Evolutionary conservation across 805 yeast species (phyloP).

Genomic region (Metschnikowia peoriensis): DNA sequence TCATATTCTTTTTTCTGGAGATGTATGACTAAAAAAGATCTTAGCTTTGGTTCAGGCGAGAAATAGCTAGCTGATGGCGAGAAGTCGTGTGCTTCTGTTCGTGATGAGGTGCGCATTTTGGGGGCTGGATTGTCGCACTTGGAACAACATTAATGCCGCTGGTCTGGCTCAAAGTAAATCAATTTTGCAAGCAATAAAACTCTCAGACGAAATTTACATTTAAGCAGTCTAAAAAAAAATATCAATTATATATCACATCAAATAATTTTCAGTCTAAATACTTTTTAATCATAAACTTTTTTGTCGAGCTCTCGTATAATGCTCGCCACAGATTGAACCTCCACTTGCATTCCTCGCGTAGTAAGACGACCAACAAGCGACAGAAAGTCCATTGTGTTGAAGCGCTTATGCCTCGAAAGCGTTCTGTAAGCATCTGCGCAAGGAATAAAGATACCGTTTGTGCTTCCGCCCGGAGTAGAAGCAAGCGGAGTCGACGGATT

Average conservation of each 20-base stretch:
- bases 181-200: too few relatives aligned
- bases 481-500: conserved; percentile 21
- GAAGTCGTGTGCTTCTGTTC: neutral
- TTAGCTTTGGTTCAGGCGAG: neutral
- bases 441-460: conserved; percentile 64
- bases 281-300: conserved; percentile 46
- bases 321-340: conserved; percentile 85
- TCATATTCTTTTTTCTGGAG: neutral
- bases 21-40: neutral
- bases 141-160: neutral
- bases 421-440: conserved; percentile 90
- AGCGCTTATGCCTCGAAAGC: conserved; percentile 75
- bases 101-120: conserved; percentile 6
- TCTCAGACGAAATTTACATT: too few relatives aligned
- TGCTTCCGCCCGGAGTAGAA: conserved; percentile 19
- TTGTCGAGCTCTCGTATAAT: conserved; percentile 80
- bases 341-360: conserved; percentile 86
- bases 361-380: conserved; percentile 71
- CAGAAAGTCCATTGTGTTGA: conserved; percentile 69
- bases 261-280: neutral
- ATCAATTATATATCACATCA: too few relatives aligned
- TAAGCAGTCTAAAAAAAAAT: too few relatives aligned
- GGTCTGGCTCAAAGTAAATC: neutral
- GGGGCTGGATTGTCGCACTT: neutral
- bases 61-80: neutral